Percentiles rank a stretch among this genome's conserved stretches.
These are phyloP conservation scores for Alnus rubra DNA, from an alignment of 306 rosid species.

Conservation along the genomic window DNA sequence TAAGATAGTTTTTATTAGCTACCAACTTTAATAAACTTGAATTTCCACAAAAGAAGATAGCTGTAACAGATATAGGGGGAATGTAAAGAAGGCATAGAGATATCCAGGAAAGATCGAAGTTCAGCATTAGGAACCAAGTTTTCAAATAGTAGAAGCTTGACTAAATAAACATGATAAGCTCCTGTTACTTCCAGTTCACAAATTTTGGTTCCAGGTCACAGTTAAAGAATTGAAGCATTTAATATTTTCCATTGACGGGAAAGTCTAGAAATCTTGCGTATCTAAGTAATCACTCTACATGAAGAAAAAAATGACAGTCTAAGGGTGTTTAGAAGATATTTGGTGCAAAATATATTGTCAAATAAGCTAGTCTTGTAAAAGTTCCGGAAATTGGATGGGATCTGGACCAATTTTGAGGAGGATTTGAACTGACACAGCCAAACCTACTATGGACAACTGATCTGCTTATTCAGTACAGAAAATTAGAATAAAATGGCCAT, in stretches of 20 bases:
- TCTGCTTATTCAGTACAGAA: background rate
- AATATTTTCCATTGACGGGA: background rate
- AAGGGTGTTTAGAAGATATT: slow-evolving; percentile 1
- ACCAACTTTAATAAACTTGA: background rate
- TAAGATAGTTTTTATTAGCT: background rate
- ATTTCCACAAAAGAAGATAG: slow-evolving; percentile 1
- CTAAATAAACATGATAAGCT: slow-evolving; percentile 7
- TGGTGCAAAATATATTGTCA: slow-evolving; percentile 5
- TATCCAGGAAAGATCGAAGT: background rate
- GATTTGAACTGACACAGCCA: slow-evolving; percentile 1
- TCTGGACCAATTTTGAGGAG: slow-evolving; percentile 20
- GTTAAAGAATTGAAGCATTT: background rate
- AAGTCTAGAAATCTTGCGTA: background rate
- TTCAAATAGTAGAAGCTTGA: slow-evolving; percentile 6
- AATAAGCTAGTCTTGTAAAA: slow-evolving; percentile 15
- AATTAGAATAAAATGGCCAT: background rate
- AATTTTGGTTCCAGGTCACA: background rate
- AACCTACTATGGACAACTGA: background rate
- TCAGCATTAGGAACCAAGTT: background rate
- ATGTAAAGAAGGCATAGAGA: background rate
- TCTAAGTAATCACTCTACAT: background rate
- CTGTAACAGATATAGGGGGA: background rate
- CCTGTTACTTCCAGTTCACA: background rate
- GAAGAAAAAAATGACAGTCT: background rate
- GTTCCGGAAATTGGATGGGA: background rate